Base-by-base conservation (phyloP, 106 monocot species). In the Amphibolis antarctica region DNA sequence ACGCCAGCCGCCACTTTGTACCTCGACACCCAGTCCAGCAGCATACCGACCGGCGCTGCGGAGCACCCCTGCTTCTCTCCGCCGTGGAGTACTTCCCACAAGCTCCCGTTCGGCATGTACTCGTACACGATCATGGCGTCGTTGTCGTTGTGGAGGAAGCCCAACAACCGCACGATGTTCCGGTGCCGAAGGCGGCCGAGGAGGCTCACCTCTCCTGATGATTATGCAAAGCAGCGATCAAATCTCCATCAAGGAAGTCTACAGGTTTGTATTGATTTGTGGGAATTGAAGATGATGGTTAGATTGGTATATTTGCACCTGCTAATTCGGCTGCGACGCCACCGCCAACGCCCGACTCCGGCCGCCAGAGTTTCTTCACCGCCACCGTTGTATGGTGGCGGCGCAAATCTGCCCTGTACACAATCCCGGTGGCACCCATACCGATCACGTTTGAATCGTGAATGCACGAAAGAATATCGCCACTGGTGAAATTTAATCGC, bases 111-210 rank as follows among this genome's bases (percentile, higher is more conserved):
- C 0, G 81, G 79, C 86, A 92, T 82, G 72, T 84, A 87, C 69
- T 92, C 87, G 69, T 87, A 92, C 4, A 92, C 23, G 42, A 93
- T 80, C 92, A 93, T 93, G 0, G 74, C 66, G 22, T 93, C 92
- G 6, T 54, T 27, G n/a, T 88, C 82, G 57, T 93, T 93, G 61
- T 78, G 75, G n/a, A 92, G 70, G 74, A 80, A 85, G 0, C 92
- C 92, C 10, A 93, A 78, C 68, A 83, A 70, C 53, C 85, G 57
- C 3, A 93, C 88, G 3, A 93, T 80, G 71, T 93, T 93, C 28
- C 88, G 74, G 76, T 93, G 92, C 18, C 92, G 66, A 13, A 93
- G 78, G 27, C 88, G 53, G 5, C 92, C 92, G 19, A 93, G 66
- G 12, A 93, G 63, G 55, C 49, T 80, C 25, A 85, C 82, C 59